These are phyloP conservation scores for Anethum foeniculum DNA, from an alignment of 140 eudicot genomes.

Conservation along the genomic window DNA sequence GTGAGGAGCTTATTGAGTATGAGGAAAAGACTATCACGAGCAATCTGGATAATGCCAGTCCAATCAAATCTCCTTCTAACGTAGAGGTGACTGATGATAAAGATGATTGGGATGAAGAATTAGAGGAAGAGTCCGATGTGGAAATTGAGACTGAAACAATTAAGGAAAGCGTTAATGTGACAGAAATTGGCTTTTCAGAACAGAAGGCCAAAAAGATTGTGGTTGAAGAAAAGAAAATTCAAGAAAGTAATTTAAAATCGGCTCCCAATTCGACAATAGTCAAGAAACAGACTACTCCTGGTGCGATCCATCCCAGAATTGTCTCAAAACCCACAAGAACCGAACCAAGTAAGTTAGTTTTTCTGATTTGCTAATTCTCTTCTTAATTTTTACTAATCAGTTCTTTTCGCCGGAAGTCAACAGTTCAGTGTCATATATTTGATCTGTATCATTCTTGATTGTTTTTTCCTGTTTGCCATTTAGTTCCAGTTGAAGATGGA, in stretches of 20 bases:
- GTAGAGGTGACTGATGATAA: constrained; percentile 20
- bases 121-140: constrained; percentile 32
- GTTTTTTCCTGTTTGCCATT: not conserved
- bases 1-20: constrained; percentile 32
- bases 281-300: constrained; percentile 32
- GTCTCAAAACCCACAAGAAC: constrained; percentile 33
- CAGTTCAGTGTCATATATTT: not conserved
- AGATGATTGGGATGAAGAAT: constrained; percentile 27
- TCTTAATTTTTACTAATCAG: not conserved
- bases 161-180: constrained; percentile 29
- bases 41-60: constrained; percentile 17
- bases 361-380: not conserved
- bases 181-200: constrained; percentile 29
- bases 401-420: not conserved
- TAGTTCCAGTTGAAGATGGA: constrained; percentile 35
- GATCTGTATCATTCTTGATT: constrained; percentile 8
- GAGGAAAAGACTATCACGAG: constrained; percentile 48
- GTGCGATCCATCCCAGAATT: constrained; percentile 33
- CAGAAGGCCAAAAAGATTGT: constrained; percentile 33
- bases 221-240: constrained; percentile 38
- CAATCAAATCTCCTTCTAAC: constrained; percentile 23
- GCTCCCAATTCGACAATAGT: constrained; percentile 28
- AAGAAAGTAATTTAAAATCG: constrained; percentile 30
- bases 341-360: constrained; percentile 42
- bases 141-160: constrained; percentile 22